These are phyloP conservation scores for Leishmania martiniquensis DNA, from an alignment of 208 protist species.

Conservation along the genomic window DNA sequence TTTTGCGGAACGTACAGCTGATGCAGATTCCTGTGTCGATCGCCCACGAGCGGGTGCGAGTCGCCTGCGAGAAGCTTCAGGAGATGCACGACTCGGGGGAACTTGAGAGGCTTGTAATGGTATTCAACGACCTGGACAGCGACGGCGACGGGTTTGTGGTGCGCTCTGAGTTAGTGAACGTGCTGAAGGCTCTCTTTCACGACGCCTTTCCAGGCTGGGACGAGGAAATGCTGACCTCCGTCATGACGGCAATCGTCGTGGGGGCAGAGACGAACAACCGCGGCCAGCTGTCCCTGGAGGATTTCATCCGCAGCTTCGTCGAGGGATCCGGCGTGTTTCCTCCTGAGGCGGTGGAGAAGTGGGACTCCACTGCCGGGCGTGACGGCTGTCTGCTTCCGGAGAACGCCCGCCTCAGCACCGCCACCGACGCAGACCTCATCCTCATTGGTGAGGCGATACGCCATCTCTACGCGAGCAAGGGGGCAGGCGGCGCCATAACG, in stretches of 20 bases:
- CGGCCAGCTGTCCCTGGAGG: conserved; percentile 57
- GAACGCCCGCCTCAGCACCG: conserved; percentile 1
- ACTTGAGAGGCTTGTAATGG: conserved; percentile 47
- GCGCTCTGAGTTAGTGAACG: conserved; percentile 47
- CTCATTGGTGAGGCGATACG: conserved; percentile 51
- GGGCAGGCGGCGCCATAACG: conserved; percentile 43
- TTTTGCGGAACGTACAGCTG: conserved; percentile 58
- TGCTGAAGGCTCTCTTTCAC: conserved; percentile 63
- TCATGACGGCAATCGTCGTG: conserved; percentile 73
- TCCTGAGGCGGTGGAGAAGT: conserved; percentile 15
- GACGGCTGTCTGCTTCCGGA: not conserved
- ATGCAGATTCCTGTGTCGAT: conserved; percentile 58
- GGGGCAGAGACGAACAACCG: conserved; percentile 47
- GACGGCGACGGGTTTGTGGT: conserved; percentile 54
- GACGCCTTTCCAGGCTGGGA: conserved; percentile 69
- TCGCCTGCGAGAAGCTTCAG: conserved; percentile 53
- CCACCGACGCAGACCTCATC: conserved; percentile 48
- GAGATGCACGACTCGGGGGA: conserved; percentile 68
- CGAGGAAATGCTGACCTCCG: conserved; percentile 52
- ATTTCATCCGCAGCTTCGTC: conserved; percentile 70
- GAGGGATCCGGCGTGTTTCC: conserved; percentile 46
- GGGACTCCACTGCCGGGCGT: not conserved
- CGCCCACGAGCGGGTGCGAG: conserved; percentile 58
- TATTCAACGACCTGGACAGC: conserved; percentile 40
- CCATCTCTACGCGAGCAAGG: conserved; percentile 34